These are phyloP conservation scores for Penicillium cataractarum DNA, from an alignment of 495 filamentous ascomycete genomes.

Conservation along the genomic window DNA sequence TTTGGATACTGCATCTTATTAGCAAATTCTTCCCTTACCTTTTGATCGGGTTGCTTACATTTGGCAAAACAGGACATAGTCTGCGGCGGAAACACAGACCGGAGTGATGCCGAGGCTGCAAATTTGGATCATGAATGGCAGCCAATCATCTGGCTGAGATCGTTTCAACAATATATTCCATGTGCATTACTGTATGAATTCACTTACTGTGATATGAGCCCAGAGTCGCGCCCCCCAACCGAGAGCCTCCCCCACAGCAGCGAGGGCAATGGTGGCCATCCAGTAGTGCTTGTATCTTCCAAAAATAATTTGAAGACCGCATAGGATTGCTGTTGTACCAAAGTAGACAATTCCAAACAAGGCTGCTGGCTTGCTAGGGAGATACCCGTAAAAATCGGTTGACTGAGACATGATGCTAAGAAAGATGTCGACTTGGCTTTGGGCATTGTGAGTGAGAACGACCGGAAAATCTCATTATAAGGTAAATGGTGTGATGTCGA, in stretches of 20 bases:
- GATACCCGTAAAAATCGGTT: slow-evolving; percentile 10
- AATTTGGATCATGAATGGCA: slow-evolving; percentile 16
- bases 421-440: no score
- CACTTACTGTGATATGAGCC: slow-evolving; percentile 8
- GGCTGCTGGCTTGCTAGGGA: slow-evolving; percentile 8
- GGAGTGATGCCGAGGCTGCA: slow-evolving; percentile 13
- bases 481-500: no score
- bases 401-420: slow-evolving; percentile 8
- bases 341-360: slow-evolving; percentile 9
- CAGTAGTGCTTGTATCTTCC: slow-evolving; percentile 10
- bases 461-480: no score
- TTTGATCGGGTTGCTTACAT: slow-evolving; percentile 5
- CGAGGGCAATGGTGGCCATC: slow-evolving; percentile 10
- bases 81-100: slow-evolving; percentile 8
- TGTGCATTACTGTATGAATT: no score
- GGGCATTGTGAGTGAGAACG: no score
- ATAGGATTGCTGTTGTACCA: neutral
- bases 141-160: slow-evolving; percentile 4
- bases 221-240: slow-evolving; percentile 10
- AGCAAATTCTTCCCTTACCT: neutral
- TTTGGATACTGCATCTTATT: slow-evolving; percentile 10
- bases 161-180: neutral
- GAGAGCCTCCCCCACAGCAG: slow-evolving; percentile 2
- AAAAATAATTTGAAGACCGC: slow-evolving; percentile 3
- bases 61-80: slow-evolving; percentile 15